Conservation (phyloP, 768 basidiomycete genomes). For the Mycena rebaudengoi region DNA sequence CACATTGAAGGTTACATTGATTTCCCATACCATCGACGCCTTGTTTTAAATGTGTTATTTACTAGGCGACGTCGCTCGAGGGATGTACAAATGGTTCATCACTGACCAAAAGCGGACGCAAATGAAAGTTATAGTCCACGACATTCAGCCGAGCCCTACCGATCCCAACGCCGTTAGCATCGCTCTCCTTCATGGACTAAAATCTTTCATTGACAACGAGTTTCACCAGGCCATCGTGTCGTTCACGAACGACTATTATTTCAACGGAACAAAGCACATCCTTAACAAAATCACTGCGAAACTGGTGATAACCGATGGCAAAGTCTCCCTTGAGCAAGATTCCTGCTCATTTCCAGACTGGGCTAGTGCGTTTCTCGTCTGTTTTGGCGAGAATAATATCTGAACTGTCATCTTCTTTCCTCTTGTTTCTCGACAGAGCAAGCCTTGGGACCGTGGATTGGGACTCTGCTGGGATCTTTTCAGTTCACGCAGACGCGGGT, state of each 20-base stretch:
- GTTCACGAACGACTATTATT: conserved; percentile 13
- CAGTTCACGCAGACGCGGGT: background rate
- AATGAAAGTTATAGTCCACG: conserved; percentile 17
- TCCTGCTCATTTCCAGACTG: conserved; percentile 11
- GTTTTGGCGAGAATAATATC: no score
- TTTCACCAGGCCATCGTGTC: conserved; percentile 1
- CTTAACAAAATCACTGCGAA: conserved; percentile 18
- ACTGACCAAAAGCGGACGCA: conserved; percentile 5
- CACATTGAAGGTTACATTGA: background rate
- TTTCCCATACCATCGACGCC: background rate
- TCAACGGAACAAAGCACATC: conserved; percentile 13
- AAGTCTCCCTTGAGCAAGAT: background rate
- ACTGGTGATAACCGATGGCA: background rate
- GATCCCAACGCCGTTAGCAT: background rate
- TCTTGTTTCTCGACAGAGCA: background rate
- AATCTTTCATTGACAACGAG: background rate
- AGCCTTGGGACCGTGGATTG: conserved; percentile 4
- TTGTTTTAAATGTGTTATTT: background rate
- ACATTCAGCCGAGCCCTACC: conserved; percentile 1
- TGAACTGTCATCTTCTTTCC: background rate
- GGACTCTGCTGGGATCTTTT: background rate
- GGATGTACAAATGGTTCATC: conserved; percentile 18
- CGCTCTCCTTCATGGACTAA: no score
- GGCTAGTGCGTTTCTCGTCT: background rate
- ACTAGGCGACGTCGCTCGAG: conserved; percentile 4